A percentile compares a stretch with the other conserved stretches of the same genome.
Evolutionary conservation across 352 stramenopile species (phyloP).

Genomic region (Aphanomyces cochlioides): DNA sequence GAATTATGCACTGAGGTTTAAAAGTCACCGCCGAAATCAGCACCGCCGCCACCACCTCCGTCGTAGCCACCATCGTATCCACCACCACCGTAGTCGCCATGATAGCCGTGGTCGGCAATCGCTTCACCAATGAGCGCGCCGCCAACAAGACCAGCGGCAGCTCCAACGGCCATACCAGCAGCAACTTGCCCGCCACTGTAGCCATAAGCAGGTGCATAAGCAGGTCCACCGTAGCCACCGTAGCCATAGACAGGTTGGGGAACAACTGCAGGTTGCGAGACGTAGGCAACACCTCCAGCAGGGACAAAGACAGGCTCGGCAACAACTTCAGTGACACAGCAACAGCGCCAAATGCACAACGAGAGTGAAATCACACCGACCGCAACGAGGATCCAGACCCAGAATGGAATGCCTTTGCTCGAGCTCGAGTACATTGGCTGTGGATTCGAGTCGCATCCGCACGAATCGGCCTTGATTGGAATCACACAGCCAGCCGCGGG

Average conservation of each 20-base stretch:
- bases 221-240: constrained; percentile 11
- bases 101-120: neutral
- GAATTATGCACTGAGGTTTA: constrained; percentile 7
- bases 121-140: constrained; percentile 26
- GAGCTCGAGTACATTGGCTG: neutral
- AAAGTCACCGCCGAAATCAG: constrained; percentile 28
- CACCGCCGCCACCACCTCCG: constrained; percentile 13
- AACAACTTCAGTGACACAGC: neutral
- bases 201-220: constrained; percentile 1
- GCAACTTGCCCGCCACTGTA: constrained; percentile 16
- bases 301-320: constrained; percentile 3
- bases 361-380: constrained; percentile 14
- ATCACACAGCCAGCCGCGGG: constrained; percentile 13
- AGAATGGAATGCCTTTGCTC: constrained; percentile 7
- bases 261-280: neutral
- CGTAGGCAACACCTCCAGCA: neutral
- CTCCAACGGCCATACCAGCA: constrained; percentile 21
- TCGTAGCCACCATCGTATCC: constrained; percentile 7
- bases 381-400: constrained; percentile 24
- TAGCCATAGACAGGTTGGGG: constrained; percentile 9
- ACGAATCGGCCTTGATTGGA: constrained; percentile 22
- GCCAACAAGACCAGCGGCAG: constrained; percentile 21
- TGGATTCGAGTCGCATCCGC: constrained; percentile 12
- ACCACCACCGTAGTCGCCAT: neutral
- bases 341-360: constrained; percentile 9